Evolutionary conservation across 1,284 basidiomycete species (phyloP), one percentile per base, ranked within the genome.

Genomic region (Apiotrichum akiyoshidainum): DNA sequence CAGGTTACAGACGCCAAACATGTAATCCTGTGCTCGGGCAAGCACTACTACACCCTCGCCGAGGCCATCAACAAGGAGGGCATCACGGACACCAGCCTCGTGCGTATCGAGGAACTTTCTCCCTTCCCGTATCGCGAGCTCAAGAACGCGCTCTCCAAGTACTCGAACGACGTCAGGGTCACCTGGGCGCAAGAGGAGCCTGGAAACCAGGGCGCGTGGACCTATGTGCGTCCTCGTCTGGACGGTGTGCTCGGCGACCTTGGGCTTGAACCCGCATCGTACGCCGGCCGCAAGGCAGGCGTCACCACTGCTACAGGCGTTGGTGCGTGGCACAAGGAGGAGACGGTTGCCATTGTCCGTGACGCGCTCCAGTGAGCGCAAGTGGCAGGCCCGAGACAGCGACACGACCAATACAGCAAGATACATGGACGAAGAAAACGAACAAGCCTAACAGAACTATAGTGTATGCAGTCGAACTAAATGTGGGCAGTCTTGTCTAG

Each of bases 151-250:
- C 75, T 93, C 31, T 57, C 66, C 46, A 66, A 72, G 2, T 89
- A 89, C 66, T 46, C 66, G 0, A 63, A 68, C 14, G 5, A 64
- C 65, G n/a, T 83, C 61, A 78, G 84, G 52, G 61, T 84, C 16
- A 40, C 74, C 12, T 93, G 87, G 85, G 80, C 89, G 17, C 91
- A 94, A 73, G 92, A 94, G 69, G 91, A 94, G 70, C 86, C 91
- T 5, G 84, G 80, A 68, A 94, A 94, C 70, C 90, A 93, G 74
- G 91, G 91, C 2, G 84, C 87, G 2, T 92, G 83, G 81, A 73
- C 79, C 10, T 87, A 89, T 76, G 86, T 90, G 46, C 76, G 74
- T 46, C 80, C 80, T 5, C 79, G 89, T 61, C 75, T 90, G 50
- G 78, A 80, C 22, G 71, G 65, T 19, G 81, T 90, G 34, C 72